A percentile compares a stretch with the other conserved stretches of the same genome.
Evolutionary conservation across 2,329 filamentous ascomycete genomes (phyloP).

Genomic region (Hypoxylon sp.): DNA sequence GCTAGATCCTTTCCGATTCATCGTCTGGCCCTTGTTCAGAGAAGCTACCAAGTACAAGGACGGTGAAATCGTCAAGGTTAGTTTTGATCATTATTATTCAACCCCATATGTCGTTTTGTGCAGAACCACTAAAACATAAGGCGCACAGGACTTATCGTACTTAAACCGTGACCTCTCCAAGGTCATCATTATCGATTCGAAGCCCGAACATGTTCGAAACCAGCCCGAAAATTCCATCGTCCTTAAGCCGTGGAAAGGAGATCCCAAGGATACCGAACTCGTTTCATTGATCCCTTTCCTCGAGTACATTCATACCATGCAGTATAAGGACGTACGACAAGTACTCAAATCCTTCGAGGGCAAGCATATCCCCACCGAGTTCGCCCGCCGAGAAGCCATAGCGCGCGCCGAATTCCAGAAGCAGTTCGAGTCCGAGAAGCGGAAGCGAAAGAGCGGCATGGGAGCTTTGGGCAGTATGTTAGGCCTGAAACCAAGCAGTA

Average conservation of each 20-base stretch:
- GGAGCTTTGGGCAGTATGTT: conserved; percentile 79
- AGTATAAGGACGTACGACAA: conserved; percentile 87
- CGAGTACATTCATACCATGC: conserved; percentile 96
- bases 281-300: conserved; percentile 95
- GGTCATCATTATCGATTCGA: conserved; percentile 93
- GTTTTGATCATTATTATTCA: conserved; percentile 40
- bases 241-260: conserved; percentile 89
- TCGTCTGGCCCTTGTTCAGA: conserved; percentile 93
- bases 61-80: conserved; percentile 94
- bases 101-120: not conserved
- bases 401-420: conserved; percentile 88
- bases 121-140: conserved; percentile 38
- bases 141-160: conserved; percentile 87
- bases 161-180: conserved; percentile 96
- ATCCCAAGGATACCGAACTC: conserved; percentile 85
- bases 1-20: conserved; percentile 93
- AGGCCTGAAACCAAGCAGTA: conserved; percentile 80
- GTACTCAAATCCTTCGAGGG: conserved; percentile 91
- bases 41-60: conserved; percentile 98
- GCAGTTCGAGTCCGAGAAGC: conserved; percentile 77
- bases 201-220: conserved; percentile 82
- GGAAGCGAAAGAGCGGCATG: conserved; percentile 72
- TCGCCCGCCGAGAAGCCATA: conserved; percentile 87
- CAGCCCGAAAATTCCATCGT: conserved; percentile 98
- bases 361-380: conserved; percentile 90